Base-by-base conservation (phyloP, 2,329 filamentous ascomycete genomes). In the Sordariomycetes sp. region DNA sequence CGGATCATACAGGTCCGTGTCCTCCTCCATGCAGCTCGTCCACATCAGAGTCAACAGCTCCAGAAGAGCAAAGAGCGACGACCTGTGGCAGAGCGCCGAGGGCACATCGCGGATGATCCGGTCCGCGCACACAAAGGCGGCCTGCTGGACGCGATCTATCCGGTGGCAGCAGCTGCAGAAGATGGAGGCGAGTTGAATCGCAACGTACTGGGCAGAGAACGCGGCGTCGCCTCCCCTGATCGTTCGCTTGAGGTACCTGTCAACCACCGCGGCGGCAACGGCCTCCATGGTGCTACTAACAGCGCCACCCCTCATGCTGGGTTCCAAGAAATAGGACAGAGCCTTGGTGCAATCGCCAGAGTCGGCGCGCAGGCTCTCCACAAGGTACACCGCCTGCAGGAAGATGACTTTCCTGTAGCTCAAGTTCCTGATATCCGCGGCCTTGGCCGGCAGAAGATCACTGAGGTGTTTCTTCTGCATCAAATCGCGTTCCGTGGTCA, bases 41-140 rank as follows among this genome's bases (percentile, higher is more conserved):
- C 93, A 99, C 87, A 99, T 91, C 32, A 99, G 81, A 3, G 90
- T 93, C 20, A 99, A 76, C 3, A 99, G 80, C 70, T 99, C 95
- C 11, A 99, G 78, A 18, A 99, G 78, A 1, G 93, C 91, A 72
- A 97, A 99, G 0, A 99, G 77, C 1, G 95, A 96, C 7, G 87
- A 86, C 64, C 89, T 88, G 66, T 97, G 89, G 67, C 93, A 97
- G 18, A 99, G 78, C 2, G 90, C 88, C 3, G 94, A 97, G 1
- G 94, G 94, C 6, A 96, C 86, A 62, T 90, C 85, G 14, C 77
- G 80, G 61, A 99, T 87, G 60, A 99, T 91, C 59, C 87, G 87
- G 68, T 96, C 90, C 0, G 93, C 93, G 64, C 89, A 94, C 28
- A 79, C 75, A 61, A 88, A 86, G 2, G 95, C 92, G 51, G 92